A percentile compares a stretch with the other conserved stretches of the same genome.
Evolutionary conservation across 331 rosid genomes (phyloP).

Genomic region (Pyrus hybrid): DNA sequence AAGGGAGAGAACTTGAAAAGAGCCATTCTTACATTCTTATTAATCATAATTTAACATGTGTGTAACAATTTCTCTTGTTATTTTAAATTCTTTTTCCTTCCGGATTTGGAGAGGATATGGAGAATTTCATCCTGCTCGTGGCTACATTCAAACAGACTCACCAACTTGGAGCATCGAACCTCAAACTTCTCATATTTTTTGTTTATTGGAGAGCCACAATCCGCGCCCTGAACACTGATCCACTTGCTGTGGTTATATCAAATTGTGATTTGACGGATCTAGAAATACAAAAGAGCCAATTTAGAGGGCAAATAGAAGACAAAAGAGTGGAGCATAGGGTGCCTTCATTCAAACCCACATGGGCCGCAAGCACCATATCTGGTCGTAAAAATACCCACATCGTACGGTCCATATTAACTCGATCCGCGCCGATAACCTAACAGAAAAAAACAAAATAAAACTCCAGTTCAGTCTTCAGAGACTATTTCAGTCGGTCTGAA

Average conservation of each 20-base stretch:
- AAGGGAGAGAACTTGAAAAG: too few relatives aligned
- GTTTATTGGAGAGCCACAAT: fast-evolving
- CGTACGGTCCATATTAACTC: background rate
- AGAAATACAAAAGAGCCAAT: background rate
- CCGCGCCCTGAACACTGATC: fast-evolving
- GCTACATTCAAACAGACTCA: too few relatives aligned
- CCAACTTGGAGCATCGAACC: fast-evolving
- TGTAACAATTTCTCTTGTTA: too few relatives aligned
- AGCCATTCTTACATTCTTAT: too few relatives aligned
- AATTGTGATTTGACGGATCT: too few relatives aligned
- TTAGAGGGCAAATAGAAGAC: background rate
- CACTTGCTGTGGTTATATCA: too few relatives aligned
- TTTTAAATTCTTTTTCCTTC: too few relatives aligned
- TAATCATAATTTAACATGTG: too few relatives aligned
- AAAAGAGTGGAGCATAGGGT: background rate
- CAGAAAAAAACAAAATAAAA: background rate
- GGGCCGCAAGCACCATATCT: conserved; percentile 1
- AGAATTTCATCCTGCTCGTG: fast-evolving
- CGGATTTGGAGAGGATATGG: too few relatives aligned
- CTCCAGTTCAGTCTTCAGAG: background rate
- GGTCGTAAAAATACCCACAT: background rate
- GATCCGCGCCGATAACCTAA: background rate
- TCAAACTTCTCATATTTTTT: fast-evolving
- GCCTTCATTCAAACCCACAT: background rate
- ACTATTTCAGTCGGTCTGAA: background rate